These are phyloP conservation scores for Chytriomyces hyalinus DNA, from an alignment of 192 early-diverging fungal species.

Conservation along the genomic window DNA sequence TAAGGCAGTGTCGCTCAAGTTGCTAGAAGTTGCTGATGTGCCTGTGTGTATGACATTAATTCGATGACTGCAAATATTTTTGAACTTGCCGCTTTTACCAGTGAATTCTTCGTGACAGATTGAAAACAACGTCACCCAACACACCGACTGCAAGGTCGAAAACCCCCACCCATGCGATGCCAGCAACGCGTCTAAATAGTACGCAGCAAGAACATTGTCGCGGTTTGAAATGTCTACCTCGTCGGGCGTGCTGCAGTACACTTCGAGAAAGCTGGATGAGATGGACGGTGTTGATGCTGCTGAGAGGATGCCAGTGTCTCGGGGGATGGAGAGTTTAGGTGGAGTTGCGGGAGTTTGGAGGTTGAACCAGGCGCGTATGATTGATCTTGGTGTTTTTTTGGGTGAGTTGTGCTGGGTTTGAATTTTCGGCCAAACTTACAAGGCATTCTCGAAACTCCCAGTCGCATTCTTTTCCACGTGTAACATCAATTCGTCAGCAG, in stretches of 20 bases:
- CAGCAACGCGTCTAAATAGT: not conserved
- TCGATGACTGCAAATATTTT: not conserved
- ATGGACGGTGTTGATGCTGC: too few relatives aligned
- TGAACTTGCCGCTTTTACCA: not conserved
- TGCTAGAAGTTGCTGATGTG: not conserved
- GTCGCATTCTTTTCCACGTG: too few relatives aligned
- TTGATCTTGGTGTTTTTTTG: too few relatives aligned
- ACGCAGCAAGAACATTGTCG: constrained; percentile 2
- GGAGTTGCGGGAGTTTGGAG: too few relatives aligned
- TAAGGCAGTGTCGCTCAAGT: not conserved
- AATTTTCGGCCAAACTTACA: too few relatives aligned
- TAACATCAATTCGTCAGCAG: too few relatives aligned
- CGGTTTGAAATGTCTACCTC: not conserved
- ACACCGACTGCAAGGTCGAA: not conserved
- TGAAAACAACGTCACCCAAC: constrained; percentile 20
- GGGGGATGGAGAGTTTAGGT: too few relatives aligned
- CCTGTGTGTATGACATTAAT: not conserved
- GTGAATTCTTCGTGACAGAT: constrained; percentile 1
- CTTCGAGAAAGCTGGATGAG: too few relatives aligned
- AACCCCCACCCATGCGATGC: constrained; percentile 5
- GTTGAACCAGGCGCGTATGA: too few relatives aligned
- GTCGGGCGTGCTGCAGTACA: not conserved
- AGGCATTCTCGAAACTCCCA: too few relatives aligned
- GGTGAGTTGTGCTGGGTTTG: too few relatives aligned
- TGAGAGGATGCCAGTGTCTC: too few relatives aligned